Evolutionary conservation across 2,329 filamentous ascomycete genomes (phyloP).

Genomic region (Hypoxylon sp.): DNA sequence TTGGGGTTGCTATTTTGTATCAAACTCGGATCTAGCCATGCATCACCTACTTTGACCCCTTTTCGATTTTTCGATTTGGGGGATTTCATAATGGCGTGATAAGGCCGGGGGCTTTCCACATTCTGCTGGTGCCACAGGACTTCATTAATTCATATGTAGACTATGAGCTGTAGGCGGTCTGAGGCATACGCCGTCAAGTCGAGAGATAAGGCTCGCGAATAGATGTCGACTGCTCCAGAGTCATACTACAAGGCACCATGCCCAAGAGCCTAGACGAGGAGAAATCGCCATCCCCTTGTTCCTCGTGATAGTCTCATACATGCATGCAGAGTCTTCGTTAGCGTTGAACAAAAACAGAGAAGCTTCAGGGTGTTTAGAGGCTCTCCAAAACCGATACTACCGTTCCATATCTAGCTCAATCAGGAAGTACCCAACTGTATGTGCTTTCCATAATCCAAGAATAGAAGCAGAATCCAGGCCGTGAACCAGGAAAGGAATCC

Average conservation of each 20-base stretch:
- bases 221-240: neutral
- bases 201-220: constrained; percentile 5
- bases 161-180: constrained; percentile 13
- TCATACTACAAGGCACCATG: constrained; percentile 11
- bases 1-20: constrained; percentile 18
- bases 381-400: constrained; percentile 33
- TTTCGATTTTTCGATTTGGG: constrained; percentile 14
- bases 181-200: constrained; percentile 11
- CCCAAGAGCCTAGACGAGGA: constrained; percentile 14
- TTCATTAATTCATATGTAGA: constrained; percentile 17
- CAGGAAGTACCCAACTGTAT: constrained; percentile 27
- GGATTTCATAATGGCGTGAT: constrained; percentile 14
- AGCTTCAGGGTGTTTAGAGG: constrained; percentile 20
- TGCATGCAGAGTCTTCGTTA: constrained; percentile 7
- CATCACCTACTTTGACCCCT: constrained; percentile 8
- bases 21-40: constrained; percentile 10
- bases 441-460: neutral
- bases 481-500: constrained; percentile 32
- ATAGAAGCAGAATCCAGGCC: constrained; percentile 16
- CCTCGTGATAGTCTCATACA: constrained; percentile 15
- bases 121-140: constrained; percentile 28
- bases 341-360: neutral
- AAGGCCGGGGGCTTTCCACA: constrained; percentile 31
- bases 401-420: constrained; percentile 34
- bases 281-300: constrained; percentile 9